A percentile compares a stretch with the other conserved stretches of the same genome.
These are phyloP conservation scores for Moelleriella libera DNA, from an alignment of 2,329 filamentous ascomycete species.

Conservation along the genomic window DNA sequence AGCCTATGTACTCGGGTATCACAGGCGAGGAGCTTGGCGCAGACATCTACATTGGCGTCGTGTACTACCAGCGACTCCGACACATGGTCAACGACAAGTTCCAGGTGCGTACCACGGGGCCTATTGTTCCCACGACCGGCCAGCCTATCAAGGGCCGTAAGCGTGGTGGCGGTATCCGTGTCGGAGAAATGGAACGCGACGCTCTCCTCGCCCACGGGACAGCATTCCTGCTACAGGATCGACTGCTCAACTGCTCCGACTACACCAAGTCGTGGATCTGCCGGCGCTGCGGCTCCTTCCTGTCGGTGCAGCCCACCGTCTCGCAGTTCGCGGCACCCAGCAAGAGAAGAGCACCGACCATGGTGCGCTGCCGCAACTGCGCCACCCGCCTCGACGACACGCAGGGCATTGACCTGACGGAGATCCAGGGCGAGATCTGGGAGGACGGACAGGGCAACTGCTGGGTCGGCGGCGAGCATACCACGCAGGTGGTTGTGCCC, in stretches of 20 bases:
- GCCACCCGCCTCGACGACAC: conserved; percentile 47
- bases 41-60: conserved; percentile 92
- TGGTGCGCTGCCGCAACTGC: conserved; percentile 69
- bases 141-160: conserved; percentile 96
- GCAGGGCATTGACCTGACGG: conserved; percentile 39
- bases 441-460: conserved; percentile 76
- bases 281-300: conserved; percentile 75
- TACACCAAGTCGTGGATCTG: conserved; percentile 85
- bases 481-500: conserved; percentile 81
- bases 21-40: conserved; percentile 87
- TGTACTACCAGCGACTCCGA: conserved; percentile 94
- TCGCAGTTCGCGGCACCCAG: conserved; percentile 39
- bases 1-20: conserved; percentile 96
- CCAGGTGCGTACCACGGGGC: conserved; percentile 92
- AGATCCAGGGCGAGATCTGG: conserved; percentile 65
- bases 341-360: conserved; percentile 51
- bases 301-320: conserved; percentile 72
- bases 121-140: conserved; percentile 77
- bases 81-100: conserved; percentile 99
- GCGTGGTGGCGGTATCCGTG: conserved; percentile 94
- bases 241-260: conserved; percentile 93
- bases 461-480: conserved; percentile 81
- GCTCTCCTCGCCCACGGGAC: conserved; percentile 89
- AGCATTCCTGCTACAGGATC: conserved; percentile 87
- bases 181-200: conserved; percentile 98